phyloP scores from a whole-genome alignment of 2,329 filamentous ascomycete genomes.

The Colletotrichum sidae region DNA sequence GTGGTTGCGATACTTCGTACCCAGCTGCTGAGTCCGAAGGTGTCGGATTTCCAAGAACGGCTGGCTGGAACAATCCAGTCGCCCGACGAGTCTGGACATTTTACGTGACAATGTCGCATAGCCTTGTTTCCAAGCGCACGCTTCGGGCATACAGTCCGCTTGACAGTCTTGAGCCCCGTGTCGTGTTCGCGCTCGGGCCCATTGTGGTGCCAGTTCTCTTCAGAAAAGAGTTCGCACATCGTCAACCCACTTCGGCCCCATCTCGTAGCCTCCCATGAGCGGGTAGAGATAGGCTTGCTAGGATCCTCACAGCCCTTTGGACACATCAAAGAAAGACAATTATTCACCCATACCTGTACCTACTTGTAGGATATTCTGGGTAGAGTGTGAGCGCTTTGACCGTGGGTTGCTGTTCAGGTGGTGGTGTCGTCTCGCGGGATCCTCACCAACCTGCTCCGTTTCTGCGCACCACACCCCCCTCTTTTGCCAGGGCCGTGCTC shows the following conservation, averaged over 20 bases:
- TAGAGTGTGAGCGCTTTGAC: too few relatives aligned
- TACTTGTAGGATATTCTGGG: too few relatives aligned
- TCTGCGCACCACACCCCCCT: too few relatives aligned
- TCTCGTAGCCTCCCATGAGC: neutral
- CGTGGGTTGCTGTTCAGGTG: too few relatives aligned
- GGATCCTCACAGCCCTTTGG: neutral
- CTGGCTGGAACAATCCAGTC: too few relatives aligned
- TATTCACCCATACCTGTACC: too few relatives aligned
- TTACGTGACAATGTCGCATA: neutral
- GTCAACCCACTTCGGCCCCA: slow-evolving; percentile 28
- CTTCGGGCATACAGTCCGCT: neutral
- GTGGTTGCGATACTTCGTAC: too few relatives aligned
- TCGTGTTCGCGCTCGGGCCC: neutral
- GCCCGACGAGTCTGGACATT: neutral
- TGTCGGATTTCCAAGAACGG: too few relatives aligned
- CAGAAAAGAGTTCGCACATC: neutral
- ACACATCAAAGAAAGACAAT: slow-evolving; percentile 1
- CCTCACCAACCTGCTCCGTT: too few relatives aligned
- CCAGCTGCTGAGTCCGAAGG: too few relatives aligned
- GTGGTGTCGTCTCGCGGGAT: too few relatives aligned
- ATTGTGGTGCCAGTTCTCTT: neutral
- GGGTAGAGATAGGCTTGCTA: neutral
- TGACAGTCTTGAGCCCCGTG: neutral
- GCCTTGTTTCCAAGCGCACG: neutral
- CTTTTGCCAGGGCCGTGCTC: too few relatives aligned